Base-by-base conservation (phyloP, 2,329 filamentous ascomycete species). In the Ceratocystis albifundus region DNA sequence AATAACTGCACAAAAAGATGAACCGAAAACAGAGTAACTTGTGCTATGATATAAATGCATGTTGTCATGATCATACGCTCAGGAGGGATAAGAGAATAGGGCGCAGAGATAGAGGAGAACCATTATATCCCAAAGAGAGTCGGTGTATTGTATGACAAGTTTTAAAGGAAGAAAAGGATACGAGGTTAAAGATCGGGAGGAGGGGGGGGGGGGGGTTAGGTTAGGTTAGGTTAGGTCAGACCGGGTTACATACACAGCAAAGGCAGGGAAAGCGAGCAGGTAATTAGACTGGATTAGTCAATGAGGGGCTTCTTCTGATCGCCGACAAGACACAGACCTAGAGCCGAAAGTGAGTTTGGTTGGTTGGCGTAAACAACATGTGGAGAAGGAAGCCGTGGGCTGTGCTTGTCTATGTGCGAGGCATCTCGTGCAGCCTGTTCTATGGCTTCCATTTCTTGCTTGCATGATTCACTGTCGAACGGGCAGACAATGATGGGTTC, bases 391-490 rank as follows among this genome's bases (percentile, higher is more conserved):
- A 95, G 92, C 0, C 92, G 94, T 71, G 94, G 94, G 69, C 95
- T 90, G 69, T 94, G 89, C 0, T 88, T 88, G 71, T 93, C 90
- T 68, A 97, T 87, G 69, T 89, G 85, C 17, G 89, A 88, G 1
- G 94, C 93, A 71, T 97, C 93, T 75, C 92, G 93, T 55, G 94
- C 94, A 0, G 94, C 89, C 76, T 96, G 90, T 74, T 96, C 92
- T 69, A 99, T 97, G 46, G 92, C 92, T 72, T 96, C 92, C 90
- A 99, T 96, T 77, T 97, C 94, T 74, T 96, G 92, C 75, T 96
- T 96, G 77, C 94, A 99, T 17, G 88, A 89, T 70, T 95, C 90
- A 73, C 96, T 90, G 73, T 99, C 94, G 69, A 96, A 85, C 0
- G 94, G 93, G 72, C 93, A 97, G 64, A 97, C 94, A 44, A 97